Evolutionary conservation across 164 flowering plant species (phyloP).

Genomic region (Protea cynaroides): DNA sequence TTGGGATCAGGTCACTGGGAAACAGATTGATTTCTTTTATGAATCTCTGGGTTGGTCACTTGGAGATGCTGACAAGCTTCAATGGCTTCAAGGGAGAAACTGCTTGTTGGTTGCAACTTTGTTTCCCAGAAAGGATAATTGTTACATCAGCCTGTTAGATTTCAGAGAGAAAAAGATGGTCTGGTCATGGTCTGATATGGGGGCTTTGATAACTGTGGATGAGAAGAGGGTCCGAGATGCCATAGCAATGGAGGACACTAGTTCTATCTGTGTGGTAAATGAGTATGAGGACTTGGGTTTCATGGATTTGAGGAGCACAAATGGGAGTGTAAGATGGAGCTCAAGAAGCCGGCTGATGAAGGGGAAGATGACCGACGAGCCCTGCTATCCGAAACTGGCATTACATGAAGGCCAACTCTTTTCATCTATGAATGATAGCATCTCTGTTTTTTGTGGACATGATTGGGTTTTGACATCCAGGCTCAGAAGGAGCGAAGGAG

Average conservation of each 20-base stretch:
- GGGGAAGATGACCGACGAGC: constrained; percentile 63
- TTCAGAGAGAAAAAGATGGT: constrained; percentile 65
- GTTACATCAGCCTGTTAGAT: constrained; percentile 80
- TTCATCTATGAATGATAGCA: constrained; percentile 73
- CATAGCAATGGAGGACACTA: constrained; percentile 69
- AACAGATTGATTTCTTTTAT: constrained; percentile 80
- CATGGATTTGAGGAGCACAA: constrained; percentile 56
- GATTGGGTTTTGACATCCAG: constrained; percentile 87
- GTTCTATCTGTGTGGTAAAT: constrained; percentile 69
- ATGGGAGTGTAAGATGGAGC: constrained; percentile 66
- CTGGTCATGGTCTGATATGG: constrained; percentile 84
- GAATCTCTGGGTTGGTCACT: constrained; percentile 76
- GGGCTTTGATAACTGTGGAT: constrained; percentile 33
- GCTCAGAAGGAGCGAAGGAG: constrained; percentile 61
- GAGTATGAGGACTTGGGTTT: constrained; percentile 80
- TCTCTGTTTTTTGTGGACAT: constrained; percentile 76
- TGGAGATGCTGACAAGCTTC: constrained; percentile 81
- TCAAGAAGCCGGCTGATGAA: constrained; percentile 65
- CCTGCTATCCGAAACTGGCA: constrained; percentile 82
- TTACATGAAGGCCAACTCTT: constrained; percentile 69
- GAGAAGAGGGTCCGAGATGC: constrained; percentile 79
- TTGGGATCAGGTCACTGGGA: constrained; percentile 78
- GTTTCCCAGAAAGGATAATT: constrained; percentile 77
- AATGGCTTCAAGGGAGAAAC: constrained; percentile 59
- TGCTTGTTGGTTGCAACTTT: constrained; percentile 78